Evolutionary conservation across 83 land plant species (phyloP), one percentile per base, ranked within the genome.

Genomic region (Isoetes engelmannii): DNA sequence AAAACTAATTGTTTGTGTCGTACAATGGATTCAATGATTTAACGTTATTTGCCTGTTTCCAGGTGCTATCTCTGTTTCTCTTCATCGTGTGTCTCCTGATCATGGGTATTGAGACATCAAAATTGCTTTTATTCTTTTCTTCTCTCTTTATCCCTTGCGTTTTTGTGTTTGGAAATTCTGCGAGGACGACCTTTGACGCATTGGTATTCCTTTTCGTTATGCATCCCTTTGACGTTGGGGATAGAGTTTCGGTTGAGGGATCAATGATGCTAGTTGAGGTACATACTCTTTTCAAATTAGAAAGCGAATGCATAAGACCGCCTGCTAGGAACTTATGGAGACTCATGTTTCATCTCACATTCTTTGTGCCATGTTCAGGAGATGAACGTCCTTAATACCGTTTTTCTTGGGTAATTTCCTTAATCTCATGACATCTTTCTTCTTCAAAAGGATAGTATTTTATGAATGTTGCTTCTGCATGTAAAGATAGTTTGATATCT

Each of bases 311-410:
- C 54, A 51, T 12, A 28, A 28, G 37, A 28, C 2, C 37, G 2
- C 37, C 37, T 28, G 37, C 37, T 53, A 13, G 55, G 55, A 53
- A 12, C 55, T 53, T 53, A 13, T 12, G 13, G 63, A 53, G 49
- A 43, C 57, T 47, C 12, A 51, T 7, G 53, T 48, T 42, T 69
- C 8, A 44, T 61, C n/a, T 43, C 71, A 6, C 71, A 50, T 56
- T 69, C 72, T 41, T 54, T 69, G 61, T 51, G 43, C 69, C 42
- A 45, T 65, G 12, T 74, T 72, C 81, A 79, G 81, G 81, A 79
- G 54, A 79, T 79, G 81, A 79, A 79, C 47, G 71, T 79, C 15
- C 74, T 79, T 55, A 79, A 79, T 66, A 79, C 81, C 51, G 59
- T 79, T 43, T 74, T 79, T 61, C 68, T 79, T 47, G 70, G 73